Conservation (phyloP, 495 filamentous ascomycete species). For the Penicillium mononematosum region DNA sequence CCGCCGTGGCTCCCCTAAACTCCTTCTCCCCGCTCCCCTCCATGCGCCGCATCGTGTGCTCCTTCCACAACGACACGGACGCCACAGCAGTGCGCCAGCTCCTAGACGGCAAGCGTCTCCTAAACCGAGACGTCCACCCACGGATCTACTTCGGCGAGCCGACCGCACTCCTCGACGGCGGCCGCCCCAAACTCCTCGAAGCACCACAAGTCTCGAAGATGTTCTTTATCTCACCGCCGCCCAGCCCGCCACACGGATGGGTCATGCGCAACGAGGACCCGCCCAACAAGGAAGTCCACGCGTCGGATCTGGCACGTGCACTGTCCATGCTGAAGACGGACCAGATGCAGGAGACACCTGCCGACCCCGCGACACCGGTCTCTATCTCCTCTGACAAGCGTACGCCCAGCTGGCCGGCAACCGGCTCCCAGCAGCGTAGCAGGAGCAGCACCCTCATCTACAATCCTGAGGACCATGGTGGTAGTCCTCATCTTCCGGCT, state of each 20-base stretch:
- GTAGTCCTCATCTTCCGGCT: conserved; percentile 75
- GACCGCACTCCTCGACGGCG: conserved; percentile 61
- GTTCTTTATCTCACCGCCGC: conserved; percentile 96
- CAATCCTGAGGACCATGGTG: conserved; percentile 70
- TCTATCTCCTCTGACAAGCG: conserved; percentile 42
- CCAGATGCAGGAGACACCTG: conserved; percentile 15
- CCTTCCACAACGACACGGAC: conserved; percentile 71
- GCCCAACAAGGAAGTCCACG: conserved; percentile 91
- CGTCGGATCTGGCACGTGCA: conserved; percentile 81
- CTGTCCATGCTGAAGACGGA: conserved; percentile 64
- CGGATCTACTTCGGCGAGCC: conserved; percentile 87
- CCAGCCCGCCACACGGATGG: conserved; percentile 90
- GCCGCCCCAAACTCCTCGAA: conserved; percentile 57
- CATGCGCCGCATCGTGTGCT: conserved; percentile 86
- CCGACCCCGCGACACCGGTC: conserved; percentile 37
- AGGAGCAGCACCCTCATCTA: conserved; percentile 71
- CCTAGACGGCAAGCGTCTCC: conserved; percentile 68
- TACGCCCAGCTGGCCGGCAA: conserved; percentile 39
- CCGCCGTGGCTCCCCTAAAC: conserved; percentile 66
- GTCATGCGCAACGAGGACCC: conserved; percentile 84
- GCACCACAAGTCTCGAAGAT: conserved; percentile 85
- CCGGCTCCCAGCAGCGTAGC: conserved; percentile 44
- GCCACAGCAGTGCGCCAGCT: conserved; percentile 70
- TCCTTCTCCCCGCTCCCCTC: conserved; percentile 90
- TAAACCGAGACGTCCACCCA: conserved; percentile 59